Conservation (phyloP, 1,284 basidiomycete species). For the Ustilago crameri region DNA sequence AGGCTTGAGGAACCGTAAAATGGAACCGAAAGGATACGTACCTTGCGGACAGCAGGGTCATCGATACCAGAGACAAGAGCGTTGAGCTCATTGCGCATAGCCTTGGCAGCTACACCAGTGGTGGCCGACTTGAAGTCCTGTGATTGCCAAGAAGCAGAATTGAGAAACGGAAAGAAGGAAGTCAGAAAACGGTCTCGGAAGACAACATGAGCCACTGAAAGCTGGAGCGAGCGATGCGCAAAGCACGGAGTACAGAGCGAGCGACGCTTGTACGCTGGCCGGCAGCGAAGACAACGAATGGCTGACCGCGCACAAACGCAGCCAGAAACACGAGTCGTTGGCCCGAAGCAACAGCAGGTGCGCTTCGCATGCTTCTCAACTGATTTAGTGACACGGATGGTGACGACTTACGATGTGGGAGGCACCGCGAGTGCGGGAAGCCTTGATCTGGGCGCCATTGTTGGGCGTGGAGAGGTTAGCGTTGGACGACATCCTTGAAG, state of each 20-base stretch:
- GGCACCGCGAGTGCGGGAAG: conserved; percentile 64
- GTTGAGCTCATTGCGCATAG: conserved; percentile 98
- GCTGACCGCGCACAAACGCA: no score
- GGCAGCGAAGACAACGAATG: neutral
- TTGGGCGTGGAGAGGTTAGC: conserved; percentile 61
- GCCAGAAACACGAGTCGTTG: no score
- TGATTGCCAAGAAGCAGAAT: neutral
- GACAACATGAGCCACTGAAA: neutral
- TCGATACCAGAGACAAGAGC: conserved; percentile 78
- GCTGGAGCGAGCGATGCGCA: no score
- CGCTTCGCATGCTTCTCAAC: no score
- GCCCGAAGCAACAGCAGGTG: neutral
- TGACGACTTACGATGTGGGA: conserved; percentile 64
- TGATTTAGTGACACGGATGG: no score
- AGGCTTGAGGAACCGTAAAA: neutral
- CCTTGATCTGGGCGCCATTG: conserved; percentile 60
- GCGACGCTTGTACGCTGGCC: neutral
- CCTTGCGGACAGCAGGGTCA: conserved; percentile 77
- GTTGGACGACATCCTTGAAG: conserved; percentile 49
- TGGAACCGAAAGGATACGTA: conserved; percentile 67
- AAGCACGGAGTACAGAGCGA: neutral
- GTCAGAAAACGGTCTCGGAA: neutral
- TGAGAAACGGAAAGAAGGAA: neutral
- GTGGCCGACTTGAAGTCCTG: conserved; percentile 95
- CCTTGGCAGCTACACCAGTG: conserved; percentile 94